Evolutionary conservation across 768 basidiomycete genomes (phyloP).

Genomic region (Amanita thiersii): DNA sequence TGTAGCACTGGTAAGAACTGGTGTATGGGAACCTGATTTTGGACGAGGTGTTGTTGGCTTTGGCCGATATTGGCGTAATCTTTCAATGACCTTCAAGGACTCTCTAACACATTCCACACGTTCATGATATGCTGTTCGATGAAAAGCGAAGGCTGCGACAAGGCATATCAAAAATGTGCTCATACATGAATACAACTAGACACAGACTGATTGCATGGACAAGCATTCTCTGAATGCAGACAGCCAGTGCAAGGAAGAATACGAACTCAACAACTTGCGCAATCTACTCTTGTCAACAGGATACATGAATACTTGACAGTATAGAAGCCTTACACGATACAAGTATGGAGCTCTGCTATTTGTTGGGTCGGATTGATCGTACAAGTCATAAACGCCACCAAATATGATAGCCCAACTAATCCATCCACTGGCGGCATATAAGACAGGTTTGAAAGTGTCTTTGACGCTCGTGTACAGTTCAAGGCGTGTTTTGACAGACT

Average conservation of each 20-base stretch:
- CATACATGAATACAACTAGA: neutral
- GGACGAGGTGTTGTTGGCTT: slow-evolving; percentile 21
- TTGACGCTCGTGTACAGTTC: slow-evolving; percentile 69
- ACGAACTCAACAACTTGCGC: slow-evolving; percentile 60
- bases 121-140: slow-evolving; percentile 69
- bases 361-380: slow-evolving; percentile 27
- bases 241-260: slow-evolving; percentile 65
- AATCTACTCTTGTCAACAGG: slow-evolving; percentile 25
- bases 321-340: slow-evolving; percentile 29
- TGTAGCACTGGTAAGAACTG: slow-evolving; percentile 29
- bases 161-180: neutral
- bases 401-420: slow-evolving; percentile 75
- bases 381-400: slow-evolving; percentile 51
- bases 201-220: slow-evolving; percentile 51
- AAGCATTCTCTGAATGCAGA: slow-evolving; percentile 58
- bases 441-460: slow-evolving; percentile 58
- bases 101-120: slow-evolving; percentile 51
- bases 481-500: slow-evolving; percentile 53
- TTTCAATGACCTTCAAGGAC: slow-evolving; percentile 54
- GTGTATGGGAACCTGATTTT: slow-evolving; percentile 34
- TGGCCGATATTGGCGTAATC: slow-evolving; percentile 59
- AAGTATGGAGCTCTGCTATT: slow-evolving; percentile 57
- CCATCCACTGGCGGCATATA: slow-evolving; percentile 67
- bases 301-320: neutral
- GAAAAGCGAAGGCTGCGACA: slow-evolving; percentile 56